Conservation (phyloP, 352 stramenopile genomes). For the Globisporangium camurandrum region DNA sequence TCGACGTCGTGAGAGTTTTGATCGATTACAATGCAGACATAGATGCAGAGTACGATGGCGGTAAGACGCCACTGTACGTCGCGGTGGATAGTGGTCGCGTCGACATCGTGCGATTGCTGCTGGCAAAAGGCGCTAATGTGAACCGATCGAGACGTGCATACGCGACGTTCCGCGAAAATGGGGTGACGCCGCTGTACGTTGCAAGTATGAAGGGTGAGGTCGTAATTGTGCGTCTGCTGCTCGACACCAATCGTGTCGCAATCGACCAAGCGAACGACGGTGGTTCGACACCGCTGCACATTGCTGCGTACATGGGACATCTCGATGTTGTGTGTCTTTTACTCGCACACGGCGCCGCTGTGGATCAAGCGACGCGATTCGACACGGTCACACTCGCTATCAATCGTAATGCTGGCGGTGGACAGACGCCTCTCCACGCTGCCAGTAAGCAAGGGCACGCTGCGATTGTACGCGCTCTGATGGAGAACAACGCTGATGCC, state of each 20-base stretch:
- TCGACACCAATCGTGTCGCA: not conserved
- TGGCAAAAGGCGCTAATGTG: not conserved
- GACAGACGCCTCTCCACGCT: not conserved
- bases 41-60: not conserved
- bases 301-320: not conserved
- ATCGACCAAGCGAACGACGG: not conserved
- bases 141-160: too few species aligned
- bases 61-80: not conserved
- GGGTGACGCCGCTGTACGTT: not conserved
- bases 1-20: not conserved
- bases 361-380: not conserved
- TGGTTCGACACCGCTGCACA: not conserved
- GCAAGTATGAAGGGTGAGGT: not conserved
- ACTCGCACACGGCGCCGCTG: not conserved
- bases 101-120: not conserved
- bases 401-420: too few species aligned
- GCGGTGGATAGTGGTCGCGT: not conserved
- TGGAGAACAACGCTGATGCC: not conserved
- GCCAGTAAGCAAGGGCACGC: not conserved
- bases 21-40: not conserved
- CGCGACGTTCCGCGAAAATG: not conserved
- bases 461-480: not conserved
- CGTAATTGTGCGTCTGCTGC: not conserved
- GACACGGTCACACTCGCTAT: too few species aligned
- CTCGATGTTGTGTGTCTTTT: not conserved